Percentiles rank a stretch among this genome's conserved stretches.
Conservation (phyloP, 345 rosid genomes). For the Tarenaya hassleriana region DNA sequence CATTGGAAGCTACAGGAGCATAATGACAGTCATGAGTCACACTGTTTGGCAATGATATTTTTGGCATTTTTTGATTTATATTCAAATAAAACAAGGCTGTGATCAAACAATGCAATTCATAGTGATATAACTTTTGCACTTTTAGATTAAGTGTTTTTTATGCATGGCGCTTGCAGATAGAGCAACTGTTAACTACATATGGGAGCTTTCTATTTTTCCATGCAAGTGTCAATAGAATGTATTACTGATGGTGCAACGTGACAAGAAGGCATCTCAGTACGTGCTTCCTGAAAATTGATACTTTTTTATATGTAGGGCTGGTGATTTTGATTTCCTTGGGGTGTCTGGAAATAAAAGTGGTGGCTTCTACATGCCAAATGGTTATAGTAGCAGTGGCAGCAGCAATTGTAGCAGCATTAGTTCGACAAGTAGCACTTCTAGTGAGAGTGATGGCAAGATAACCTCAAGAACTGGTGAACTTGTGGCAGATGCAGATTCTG, state of each 20-base stretch:
- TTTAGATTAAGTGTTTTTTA: too few relatives aligned
- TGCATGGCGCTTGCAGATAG: too few relatives aligned
- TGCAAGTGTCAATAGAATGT: too few relatives aligned
- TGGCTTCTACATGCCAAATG: constrained; percentile 48
- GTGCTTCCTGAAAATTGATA: constrained; percentile 15
- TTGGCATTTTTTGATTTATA: constrained; percentile 12
- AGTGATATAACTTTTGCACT: too few relatives aligned
- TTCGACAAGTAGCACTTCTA: constrained; percentile 81
- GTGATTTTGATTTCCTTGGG: constrained; percentile 55
- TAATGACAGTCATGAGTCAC: too few relatives aligned
- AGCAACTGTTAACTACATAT: too few relatives aligned
- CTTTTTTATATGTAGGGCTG: constrained; percentile 49
- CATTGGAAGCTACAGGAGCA: too few relatives aligned
- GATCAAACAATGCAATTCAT: not conserved
- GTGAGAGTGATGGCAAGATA: constrained; percentile 77
- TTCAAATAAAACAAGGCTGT: too few relatives aligned
- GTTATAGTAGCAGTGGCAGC: constrained; percentile 85
- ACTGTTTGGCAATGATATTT: too few relatives aligned
- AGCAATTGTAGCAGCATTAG: constrained; percentile 92
- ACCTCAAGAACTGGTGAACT: constrained; percentile 69
- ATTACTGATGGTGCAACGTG: too few relatives aligned
- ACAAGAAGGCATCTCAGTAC: constrained; percentile 3
- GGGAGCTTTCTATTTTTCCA: too few relatives aligned
- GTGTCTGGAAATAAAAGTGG: constrained; percentile 58
- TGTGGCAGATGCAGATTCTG: constrained; percentile 98